These are phyloP conservation scores for Luffa acutangula DNA, from an alignment of 306 rosid species.

Conservation along the genomic window DNA sequence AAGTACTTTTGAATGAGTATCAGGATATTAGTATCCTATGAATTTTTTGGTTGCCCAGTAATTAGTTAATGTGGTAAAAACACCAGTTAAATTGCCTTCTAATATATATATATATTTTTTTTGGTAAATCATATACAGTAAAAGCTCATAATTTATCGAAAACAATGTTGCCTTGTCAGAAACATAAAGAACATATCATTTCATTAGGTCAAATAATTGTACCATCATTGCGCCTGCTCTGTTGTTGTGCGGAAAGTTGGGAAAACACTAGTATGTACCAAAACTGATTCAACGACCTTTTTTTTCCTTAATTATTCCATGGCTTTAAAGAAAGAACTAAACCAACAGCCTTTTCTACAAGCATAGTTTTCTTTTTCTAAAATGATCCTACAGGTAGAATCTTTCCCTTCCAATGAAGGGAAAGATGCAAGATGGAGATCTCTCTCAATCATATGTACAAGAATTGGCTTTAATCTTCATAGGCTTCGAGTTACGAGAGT, in stretches of 20 bases:
- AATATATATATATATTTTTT: not conserved
- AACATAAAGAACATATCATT: not conserved
- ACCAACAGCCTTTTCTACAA: not conserved
- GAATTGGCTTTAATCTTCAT: conserved; percentile 38
- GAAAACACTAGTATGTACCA: not conserved
- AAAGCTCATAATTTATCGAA: conserved; percentile 28
- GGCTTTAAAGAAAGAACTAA: not conserved
- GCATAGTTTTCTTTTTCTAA: not conserved
- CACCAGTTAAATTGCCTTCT: not conserved
- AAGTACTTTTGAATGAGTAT: not conserved
- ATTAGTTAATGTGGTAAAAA: not conserved
- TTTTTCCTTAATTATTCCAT: not conserved
- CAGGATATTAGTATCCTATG: no score
- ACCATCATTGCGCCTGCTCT: not conserved
- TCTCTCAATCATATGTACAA: conserved; percentile 36
- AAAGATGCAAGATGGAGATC: not conserved
- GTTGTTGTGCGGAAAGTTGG: not conserved
- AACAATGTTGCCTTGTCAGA: not conserved
- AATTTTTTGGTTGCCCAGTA: not conserved
- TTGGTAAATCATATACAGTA: conserved; percentile 30
- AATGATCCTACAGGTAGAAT: not conserved
- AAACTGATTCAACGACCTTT: not conserved
- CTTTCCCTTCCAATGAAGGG: not conserved
- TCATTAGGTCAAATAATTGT: not conserved
- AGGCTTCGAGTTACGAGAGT: conserved; percentile 33